Conservation (phyloP, 139 green algal genomes). For the Yamagishiella unicocca region DNA sequence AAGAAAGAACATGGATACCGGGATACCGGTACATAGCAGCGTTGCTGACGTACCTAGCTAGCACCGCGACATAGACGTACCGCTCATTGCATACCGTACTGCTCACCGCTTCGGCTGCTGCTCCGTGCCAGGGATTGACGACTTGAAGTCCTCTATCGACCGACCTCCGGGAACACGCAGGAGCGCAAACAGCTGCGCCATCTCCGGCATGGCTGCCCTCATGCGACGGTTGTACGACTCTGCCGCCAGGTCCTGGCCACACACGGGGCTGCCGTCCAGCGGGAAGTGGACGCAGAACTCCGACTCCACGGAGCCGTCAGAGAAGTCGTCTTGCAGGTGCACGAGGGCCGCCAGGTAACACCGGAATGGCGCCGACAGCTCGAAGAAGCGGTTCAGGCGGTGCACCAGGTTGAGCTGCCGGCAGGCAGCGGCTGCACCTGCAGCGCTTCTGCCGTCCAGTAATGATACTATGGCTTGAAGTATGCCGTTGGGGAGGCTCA, state of each 20-base stretch:
- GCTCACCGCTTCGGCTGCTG: no score
- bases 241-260: neutral
- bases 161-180: neutral
- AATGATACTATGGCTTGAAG: neutral
- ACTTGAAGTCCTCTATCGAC: no score
- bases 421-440: neutral
- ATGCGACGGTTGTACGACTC: neutral
- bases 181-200: neutral
- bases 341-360: neutral
- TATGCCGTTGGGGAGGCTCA: neutral
- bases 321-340: neutral
- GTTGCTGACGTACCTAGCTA: no score
- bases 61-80: no score
- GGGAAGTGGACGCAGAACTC: neutral
- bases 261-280: conserved; percentile 12
- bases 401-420: neutral
- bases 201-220: no score
- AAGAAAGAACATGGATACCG: no score
- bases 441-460: neutral
- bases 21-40: no score
- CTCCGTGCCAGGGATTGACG: no score
- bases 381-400: neutral
- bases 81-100: no score
- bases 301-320: neutral
- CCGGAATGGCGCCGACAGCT: neutral